Conservation (phyloP, 2,329 filamentous ascomycete species). For the Scedosporium aurantiacum region DNA sequence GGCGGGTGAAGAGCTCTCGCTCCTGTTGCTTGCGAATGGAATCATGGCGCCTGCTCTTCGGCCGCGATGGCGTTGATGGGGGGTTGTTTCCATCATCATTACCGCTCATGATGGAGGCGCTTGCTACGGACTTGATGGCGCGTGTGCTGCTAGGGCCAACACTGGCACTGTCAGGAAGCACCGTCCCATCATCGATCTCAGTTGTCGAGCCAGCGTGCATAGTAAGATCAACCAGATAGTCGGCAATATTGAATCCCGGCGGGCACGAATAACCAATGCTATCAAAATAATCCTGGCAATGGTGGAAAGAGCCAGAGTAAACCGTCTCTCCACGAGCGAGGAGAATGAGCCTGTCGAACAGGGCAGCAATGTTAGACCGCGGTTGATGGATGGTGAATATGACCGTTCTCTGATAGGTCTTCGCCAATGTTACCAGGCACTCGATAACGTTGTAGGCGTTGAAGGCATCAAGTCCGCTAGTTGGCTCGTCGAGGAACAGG, state of each 20-base stretch:
- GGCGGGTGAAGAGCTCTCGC: constrained; percentile 77
- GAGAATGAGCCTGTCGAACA: constrained; percentile 90
- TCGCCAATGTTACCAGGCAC: constrained; percentile 86
- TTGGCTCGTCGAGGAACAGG: constrained; percentile 92
- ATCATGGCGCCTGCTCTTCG: constrained; percentile 59
- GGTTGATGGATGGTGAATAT: constrained; percentile 98
- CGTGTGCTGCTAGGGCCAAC: constrained; percentile 77
- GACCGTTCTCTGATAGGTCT: constrained; percentile 92
- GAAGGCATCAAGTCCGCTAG: constrained; percentile 88
- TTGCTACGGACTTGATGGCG: constrained; percentile 83
- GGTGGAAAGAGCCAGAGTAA: constrained; percentile 81
- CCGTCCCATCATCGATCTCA: constrained; percentile 42
- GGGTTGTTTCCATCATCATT: constrained; percentile 51
- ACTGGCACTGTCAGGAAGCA: constrained; percentile 46
- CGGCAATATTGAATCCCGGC: constrained; percentile 95
- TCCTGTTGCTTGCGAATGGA: constrained; percentile 83
- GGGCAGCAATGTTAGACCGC: constrained; percentile 91
- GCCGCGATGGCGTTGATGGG: constrained; percentile 51
- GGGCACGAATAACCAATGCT: constrained; percentile 85
- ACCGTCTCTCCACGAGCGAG: constrained; percentile 82
- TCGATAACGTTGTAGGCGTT: constrained; percentile 98
- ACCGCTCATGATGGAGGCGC: constrained; percentile 64
- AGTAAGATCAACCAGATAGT: constrained; percentile 92
- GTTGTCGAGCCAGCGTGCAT: constrained; percentile 75
- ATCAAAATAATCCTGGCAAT: constrained; percentile 89